Conservation (phyloP, 2,329 filamentous ascomycete genomes). For the Fusarium brevicatenulatum region DNA sequence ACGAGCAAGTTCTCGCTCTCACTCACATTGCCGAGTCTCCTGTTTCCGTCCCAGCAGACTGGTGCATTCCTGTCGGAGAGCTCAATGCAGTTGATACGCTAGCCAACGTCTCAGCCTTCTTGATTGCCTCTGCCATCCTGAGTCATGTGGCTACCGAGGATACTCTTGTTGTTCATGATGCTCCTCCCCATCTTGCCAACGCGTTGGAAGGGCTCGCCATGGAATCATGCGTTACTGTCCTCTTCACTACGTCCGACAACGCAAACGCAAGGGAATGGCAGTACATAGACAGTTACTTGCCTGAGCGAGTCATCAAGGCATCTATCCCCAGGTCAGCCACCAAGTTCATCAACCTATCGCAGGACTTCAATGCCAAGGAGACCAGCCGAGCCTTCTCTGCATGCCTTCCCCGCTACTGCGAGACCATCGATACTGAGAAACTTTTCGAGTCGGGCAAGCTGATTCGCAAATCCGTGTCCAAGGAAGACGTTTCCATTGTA, state of each 20-base stretch:
- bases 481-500: accelerated
- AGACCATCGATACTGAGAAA: accelerated
- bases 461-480: not conserved
- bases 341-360: not conserved
- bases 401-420: accelerated
- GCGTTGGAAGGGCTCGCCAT: not conserved
- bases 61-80: not conserved
- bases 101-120: not conserved
- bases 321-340: accelerated
- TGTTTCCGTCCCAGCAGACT: not conserved
- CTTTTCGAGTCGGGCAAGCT: accelerated
- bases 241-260: accelerated
- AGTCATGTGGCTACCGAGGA: accelerated
- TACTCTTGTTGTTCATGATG: accelerated
- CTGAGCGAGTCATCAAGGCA: not conserved
- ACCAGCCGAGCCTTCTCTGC: not conserved
- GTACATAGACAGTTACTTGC: accelerated
- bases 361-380: accelerated
- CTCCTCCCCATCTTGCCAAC: not conserved
- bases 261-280: accelerated
- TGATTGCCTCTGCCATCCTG: not conserved
- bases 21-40: not conserved
- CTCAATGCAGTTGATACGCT: not conserved
- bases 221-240: accelerated
- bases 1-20: accelerated